Evolutionary conservation across 805 yeast genomes (phyloP).

Genomic region (Yamadazyma paraphyllophila): DNA sequence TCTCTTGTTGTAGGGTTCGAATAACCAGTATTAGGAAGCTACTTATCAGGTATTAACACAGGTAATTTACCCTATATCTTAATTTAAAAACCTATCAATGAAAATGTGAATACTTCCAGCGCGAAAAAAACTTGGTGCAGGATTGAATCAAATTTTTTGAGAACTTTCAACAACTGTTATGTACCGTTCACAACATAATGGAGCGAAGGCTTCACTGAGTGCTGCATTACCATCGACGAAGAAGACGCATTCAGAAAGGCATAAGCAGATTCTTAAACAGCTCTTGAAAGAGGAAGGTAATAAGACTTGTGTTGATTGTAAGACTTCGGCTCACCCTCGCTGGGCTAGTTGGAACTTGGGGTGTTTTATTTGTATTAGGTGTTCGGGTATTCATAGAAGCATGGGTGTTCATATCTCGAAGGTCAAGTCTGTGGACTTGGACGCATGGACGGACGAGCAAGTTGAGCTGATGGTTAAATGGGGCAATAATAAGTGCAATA

Average conservation of each 20-base stretch:
- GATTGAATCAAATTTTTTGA: not conserved
- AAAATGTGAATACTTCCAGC: not conserved
- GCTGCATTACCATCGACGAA: slow-evolving; percentile 42
- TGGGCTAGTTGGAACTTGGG: slow-evolving; percentile 99
- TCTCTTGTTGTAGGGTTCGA: not conserved
- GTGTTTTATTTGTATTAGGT: slow-evolving; percentile 86
- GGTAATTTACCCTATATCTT: too few relatives aligned
- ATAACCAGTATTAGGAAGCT: not conserved
- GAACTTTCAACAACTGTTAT: not conserved
- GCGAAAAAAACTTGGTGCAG: slow-evolving; percentile 3
- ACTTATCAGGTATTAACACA: too few relatives aligned
- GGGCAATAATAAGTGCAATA: slow-evolving; percentile 82
- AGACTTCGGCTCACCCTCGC: slow-evolving; percentile 83
- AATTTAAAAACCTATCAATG: not conserved
- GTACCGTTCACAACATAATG: slow-evolving; percentile 4
- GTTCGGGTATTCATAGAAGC: slow-evolving; percentile 93
- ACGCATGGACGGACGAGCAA: slow-evolving; percentile 95
- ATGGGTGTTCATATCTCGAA: slow-evolving; percentile 94
- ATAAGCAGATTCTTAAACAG: slow-evolving; percentile 69
- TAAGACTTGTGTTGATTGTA: slow-evolving; percentile 87
- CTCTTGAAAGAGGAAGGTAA: slow-evolving; percentile 77
- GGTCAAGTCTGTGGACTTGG: slow-evolving; percentile 91
- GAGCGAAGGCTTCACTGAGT: not conserved
- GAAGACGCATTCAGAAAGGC: slow-evolving; percentile 49
- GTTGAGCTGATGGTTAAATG: slow-evolving; percentile 75